Conservation (phyloP, 2,329 filamentous ascomycete genomes). For the Sporothrix brasiliensis region DNA sequence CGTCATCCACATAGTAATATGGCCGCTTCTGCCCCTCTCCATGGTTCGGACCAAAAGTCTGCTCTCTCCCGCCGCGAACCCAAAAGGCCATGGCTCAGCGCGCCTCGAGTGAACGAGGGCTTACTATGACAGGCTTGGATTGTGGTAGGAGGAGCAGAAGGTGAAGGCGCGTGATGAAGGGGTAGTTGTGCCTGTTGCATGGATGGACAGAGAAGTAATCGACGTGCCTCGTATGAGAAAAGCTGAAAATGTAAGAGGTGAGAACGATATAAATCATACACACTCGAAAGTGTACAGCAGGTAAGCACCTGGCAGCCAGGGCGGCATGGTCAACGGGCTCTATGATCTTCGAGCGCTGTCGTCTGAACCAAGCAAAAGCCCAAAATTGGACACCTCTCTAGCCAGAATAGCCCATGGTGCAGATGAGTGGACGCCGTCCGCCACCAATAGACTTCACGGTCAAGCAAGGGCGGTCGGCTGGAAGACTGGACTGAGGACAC, state of each 20-base stretch:
- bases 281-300: neutral
- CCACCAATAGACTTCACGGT: neutral
- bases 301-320: neutral
- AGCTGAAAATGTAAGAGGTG: neutral
- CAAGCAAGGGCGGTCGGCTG: constrained; percentile 21
- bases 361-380: neutral
- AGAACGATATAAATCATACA: constrained; percentile 19
- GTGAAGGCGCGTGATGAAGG: neutral
- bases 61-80: constrained; percentile 30
- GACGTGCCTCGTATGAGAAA: neutral
- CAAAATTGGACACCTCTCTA: neutral
- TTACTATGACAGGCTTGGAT: constrained; percentile 14
- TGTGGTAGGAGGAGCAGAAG: constrained; percentile 26
- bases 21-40: constrained; percentile 3
- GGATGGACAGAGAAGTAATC: neutral
- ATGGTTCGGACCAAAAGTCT: neutral
- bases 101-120: constrained; percentile 2
- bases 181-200: neutral
- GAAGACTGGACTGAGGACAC: neutral
- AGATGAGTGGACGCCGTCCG: constrained; percentile 4
- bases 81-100: constrained; percentile 29
- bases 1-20: constrained; percentile 25
- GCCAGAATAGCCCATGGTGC: neutral
- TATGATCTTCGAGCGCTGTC: neutral
- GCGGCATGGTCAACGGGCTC: neutral